phyloP scores from a whole-genome alignment of 1,284 basidiomycete genomes.

The Tilletia horrida region DNA sequence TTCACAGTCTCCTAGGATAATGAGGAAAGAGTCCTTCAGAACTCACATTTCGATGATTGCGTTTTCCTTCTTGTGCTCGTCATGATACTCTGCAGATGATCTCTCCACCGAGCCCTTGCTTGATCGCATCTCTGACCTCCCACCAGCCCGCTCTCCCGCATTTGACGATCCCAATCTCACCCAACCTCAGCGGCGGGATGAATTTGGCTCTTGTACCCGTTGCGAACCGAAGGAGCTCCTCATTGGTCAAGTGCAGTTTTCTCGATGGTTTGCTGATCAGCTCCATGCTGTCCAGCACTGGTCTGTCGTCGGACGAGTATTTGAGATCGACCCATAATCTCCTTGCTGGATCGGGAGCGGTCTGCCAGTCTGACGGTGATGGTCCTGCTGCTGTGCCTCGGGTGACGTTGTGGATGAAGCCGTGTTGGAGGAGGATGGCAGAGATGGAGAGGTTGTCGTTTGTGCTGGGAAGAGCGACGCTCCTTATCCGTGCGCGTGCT shows the following conservation, averaged over 20 bases:
- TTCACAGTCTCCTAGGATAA: no score
- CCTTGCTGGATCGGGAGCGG: slow-evolving; percentile 55
- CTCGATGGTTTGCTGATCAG: slow-evolving; percentile 72
- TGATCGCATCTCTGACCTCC: slow-evolving; percentile 57
- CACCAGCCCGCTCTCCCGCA: slow-evolving; percentile 61
- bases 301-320: slow-evolving; percentile 72
- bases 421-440: slow-evolving; percentile 77
- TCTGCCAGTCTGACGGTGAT: slow-evolving; percentile 64
- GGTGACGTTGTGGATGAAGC: slow-evolving; percentile 75
- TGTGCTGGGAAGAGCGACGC: slow-evolving; percentile 70
- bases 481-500: slow-evolving; percentile 73
- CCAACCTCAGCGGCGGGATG: slow-evolving; percentile 71
- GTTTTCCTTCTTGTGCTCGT: background rate
- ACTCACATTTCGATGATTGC: background rate
- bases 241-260: slow-evolving; percentile 68
- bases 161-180: slow-evolving; percentile 77
- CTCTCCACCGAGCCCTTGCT: slow-evolving; percentile 54
- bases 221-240: slow-evolving; percentile 71
- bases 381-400: slow-evolving; percentile 71
- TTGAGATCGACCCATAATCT: slow-evolving; percentile 83
- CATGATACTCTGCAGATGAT: slow-evolving; percentile 56
- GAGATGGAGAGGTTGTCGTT: slow-evolving; percentile 78
- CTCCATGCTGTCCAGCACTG: slow-evolving; percentile 71
- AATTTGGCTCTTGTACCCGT: slow-evolving; percentile 59
- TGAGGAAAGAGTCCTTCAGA: background rate